A percentile compares a stretch with the other conserved stretches of the same genome.
Conservation (phyloP, 225 moss, liverwort and hornwort species). For the Sphagnum tenellum region DNA sequence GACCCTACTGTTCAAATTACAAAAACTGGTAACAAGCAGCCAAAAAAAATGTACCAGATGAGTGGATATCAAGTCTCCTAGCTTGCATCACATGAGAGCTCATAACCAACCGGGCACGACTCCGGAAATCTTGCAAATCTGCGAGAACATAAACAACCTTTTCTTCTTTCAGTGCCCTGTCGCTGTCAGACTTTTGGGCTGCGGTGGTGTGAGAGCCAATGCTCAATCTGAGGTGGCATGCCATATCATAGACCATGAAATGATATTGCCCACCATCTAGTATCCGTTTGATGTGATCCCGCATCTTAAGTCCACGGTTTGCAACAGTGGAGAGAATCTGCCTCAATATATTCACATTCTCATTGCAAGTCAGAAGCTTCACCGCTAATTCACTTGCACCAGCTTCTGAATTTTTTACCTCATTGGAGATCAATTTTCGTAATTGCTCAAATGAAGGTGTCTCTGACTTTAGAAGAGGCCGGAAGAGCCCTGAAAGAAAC, state of each 20-base stretch:
- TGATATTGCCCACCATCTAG: conserved; percentile 37
- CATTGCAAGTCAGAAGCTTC: conserved; percentile 39
- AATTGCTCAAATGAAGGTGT: conserved; percentile 33
- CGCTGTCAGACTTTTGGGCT: conserved; percentile 9
- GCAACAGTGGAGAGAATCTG: conserved; percentile 48
- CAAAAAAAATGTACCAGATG: conserved; percentile 14
- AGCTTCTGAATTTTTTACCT: conserved; percentile 19
- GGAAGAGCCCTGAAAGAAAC: conserved; percentile 34
- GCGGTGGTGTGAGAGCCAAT: conserved; percentile 6
- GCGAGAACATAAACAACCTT: conserved; percentile 27
- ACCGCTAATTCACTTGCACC: conserved; percentile 32
- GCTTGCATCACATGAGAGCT: conserved; percentile 44
- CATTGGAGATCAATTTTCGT: conserved; percentile 16
- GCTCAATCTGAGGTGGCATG: conserved; percentile 32
- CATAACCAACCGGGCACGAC: conserved; percentile 45
- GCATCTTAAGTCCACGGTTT: conserved; percentile 50
- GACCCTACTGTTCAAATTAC: background rate
- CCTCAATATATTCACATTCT: conserved; percentile 35
- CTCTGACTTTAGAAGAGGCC: conserved; percentile 34
- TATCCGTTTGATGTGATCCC: conserved; percentile 58
- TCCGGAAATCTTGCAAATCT: conserved; percentile 51
- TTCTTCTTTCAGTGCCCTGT: conserved; percentile 19
- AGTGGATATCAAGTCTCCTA: conserved; percentile 22
- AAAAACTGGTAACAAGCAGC: no score
- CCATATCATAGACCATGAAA: conserved; percentile 17